Base-by-base conservation (phyloP, 768 basidiomycete genomes). In the Xerocomellus intermedius region DNA sequence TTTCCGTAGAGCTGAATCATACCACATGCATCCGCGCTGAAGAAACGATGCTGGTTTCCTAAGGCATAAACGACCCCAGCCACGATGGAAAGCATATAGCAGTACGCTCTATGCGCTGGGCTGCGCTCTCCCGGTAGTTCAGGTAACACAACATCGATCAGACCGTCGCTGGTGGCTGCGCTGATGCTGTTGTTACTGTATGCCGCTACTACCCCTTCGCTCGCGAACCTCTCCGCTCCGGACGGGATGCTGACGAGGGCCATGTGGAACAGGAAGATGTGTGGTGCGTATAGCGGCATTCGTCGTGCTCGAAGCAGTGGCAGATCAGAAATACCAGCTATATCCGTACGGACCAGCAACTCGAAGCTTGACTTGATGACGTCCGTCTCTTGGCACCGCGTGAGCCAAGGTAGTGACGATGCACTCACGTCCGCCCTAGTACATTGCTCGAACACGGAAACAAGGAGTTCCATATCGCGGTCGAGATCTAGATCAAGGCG, bases 241-340 rank as follows among this genome's bases (percentile, higher is more conserved):
- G 82, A 79, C 0, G 86, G 82, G 50, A 89, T 79, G 55, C 83
- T 83, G 16, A 89, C 91, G 19, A 97, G 73, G 1, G 90, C 83
- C 77, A 94, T 87, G 65, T 96, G 93, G 75, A 97, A 91, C 30
- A 87, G 75, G 50, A 97, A 82, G 53, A 96, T 75, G 62, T 91
- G 87, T 0, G 88, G 84, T 0, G 87, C 78, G 64, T 92, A 92
- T 26, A 89, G 71, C 13, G 89, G 82, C 65, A 82, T 78, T 51
- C 85, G 86, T 42, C 82, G 81, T 1, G 80, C 64, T 21, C 87
- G 75, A 17, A 90, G 78, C 12, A 86, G 72, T 2, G 82, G 75
- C 1, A 89, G 68, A 59, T 91, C 86, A 13, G 87, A 83, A 14
- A 86, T 67, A 14, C 90, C 90, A 32, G 81, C 80, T 5, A 94